Base-by-base conservation (phyloP, 306 rosid species). In the Cajanus cajan region DNA sequence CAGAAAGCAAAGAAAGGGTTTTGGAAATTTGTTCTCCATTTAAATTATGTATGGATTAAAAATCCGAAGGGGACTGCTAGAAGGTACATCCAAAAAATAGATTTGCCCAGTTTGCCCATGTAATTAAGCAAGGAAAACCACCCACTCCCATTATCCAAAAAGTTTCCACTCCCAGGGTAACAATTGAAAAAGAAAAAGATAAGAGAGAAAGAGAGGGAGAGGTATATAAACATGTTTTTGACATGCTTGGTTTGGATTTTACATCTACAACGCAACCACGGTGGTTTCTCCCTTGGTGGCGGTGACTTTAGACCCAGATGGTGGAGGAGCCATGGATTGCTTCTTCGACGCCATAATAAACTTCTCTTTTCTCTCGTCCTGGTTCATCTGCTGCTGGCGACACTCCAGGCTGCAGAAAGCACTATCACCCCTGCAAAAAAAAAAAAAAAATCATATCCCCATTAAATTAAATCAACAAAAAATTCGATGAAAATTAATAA, bases 331-430 rank as follows among this genome's bases (percentile, higher is more conserved):
- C 1, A 73, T 70, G 4, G 67, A 67, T 59, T 86, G 79, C 68
- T 86, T 89, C 79, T 88, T 89, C 18, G 94, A 77, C 19, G 84
- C 78, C 73, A 88, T 10, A 0, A 72, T 68, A 77, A 83, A 75
- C 85, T 91, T 93, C 31, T 89, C 97, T 57, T 78, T 84, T 55
- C 85, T 85, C 87, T 94, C 98, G 45, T 94, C 98, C 21, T 85
- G 85, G 58, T 83, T 91, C 86, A 94, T 94, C 87, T 89, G 94
- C 55, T 91, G 80, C 67, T 90, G 90, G 61, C 98, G 87, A 72
- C 96, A 94, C 88, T 93, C 98, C 73, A 85, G 74, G 79, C 97
- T 94, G 78, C 98, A 94, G 19, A 91, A 94, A 54, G 88, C 98
- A 78, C 62, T 89, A 68, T 91, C 94, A 34, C 98, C 98, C 82